Percentiles rank a stretch among this genome's conserved stretches.
These are phyloP conservation scores for Suillus lakei DNA, from an alignment of 768 basidiomycete species.

Conservation along the genomic window DNA sequence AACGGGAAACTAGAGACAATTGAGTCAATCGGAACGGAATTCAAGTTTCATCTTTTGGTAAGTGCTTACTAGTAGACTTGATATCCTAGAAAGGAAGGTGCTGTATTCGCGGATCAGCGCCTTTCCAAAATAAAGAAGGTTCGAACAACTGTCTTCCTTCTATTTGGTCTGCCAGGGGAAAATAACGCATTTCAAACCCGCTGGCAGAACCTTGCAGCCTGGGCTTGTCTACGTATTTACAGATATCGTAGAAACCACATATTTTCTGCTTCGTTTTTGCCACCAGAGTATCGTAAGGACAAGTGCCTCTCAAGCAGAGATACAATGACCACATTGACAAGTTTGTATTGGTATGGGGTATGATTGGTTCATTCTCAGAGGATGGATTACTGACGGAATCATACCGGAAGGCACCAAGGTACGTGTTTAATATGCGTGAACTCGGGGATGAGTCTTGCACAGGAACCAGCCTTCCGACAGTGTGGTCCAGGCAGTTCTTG, in stretches of 20 bases:
- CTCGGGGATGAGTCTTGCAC: not conserved
- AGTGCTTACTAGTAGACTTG: no score
- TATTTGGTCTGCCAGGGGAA: not conserved
- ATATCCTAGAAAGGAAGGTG: constrained; percentile 16
- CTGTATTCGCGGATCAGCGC: not conserved
- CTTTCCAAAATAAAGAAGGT: not conserved
- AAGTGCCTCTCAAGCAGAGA: not conserved
- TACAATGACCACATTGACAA: not conserved
- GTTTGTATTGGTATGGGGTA: not conserved
- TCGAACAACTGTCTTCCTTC: not conserved
- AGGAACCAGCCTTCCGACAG: not conserved
- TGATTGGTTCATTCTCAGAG: not conserved
- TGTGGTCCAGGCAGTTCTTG: not conserved
- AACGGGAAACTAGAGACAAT: not conserved
- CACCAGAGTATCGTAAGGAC: not conserved
- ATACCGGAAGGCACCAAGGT: not conserved
- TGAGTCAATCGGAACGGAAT: not conserved
- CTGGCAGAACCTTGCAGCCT: no score
- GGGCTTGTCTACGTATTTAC: not conserved
- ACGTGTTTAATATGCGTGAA: not conserved
- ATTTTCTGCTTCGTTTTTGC: not conserved
- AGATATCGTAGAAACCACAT: not conserved
- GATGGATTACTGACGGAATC: not conserved
- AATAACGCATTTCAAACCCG: not conserved
- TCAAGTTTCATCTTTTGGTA: not conserved